These are phyloP conservation scores for Cordyceps javanica DNA, from an alignment of 2,329 filamentous ascomycete species.

Conservation along the genomic window DNA sequence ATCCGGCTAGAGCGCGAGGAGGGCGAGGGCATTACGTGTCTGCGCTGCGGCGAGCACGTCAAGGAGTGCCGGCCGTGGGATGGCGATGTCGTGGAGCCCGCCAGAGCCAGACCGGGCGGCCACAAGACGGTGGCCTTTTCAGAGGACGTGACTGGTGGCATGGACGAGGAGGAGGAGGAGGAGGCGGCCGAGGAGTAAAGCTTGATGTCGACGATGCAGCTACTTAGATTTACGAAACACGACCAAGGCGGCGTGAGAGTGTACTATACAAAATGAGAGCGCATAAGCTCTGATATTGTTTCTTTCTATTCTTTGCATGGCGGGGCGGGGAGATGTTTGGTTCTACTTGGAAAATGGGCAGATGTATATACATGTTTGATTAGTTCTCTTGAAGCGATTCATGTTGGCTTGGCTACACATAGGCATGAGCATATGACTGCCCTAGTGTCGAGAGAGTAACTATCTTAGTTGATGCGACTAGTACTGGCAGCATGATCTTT, in stretches of 20 bases:
- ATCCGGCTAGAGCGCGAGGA: constrained; percentile 86
- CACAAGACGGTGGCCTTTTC: constrained; percentile 58
- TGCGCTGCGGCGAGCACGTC: constrained; percentile 78
- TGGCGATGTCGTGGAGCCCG: constrained; percentile 72
- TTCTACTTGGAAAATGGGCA: neutral
- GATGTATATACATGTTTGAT: neutral
- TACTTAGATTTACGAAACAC: neutral
- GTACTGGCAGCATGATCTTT: no score
- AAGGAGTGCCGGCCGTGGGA: constrained; percentile 87
- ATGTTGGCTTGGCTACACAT: neutral
- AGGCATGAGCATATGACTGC: neutral
- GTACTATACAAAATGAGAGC: neutral
- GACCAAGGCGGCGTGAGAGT: neutral
- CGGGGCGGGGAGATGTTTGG: neutral
- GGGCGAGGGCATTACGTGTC: constrained; percentile 86
- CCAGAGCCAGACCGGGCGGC: constrained; percentile 30
- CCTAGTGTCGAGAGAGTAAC: no score
- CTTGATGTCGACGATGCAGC: neutral
- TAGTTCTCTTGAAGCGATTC: neutral
- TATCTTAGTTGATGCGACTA: no score
- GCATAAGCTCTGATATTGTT: neutral
- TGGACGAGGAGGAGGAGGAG: constrained; percentile 19
- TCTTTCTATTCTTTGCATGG: constrained; percentile 5
- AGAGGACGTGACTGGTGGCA: constrained; percentile 42
- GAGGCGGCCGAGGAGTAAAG: neutral